These are phyloP conservation scores for Poteriospumella lacustris DNA, from an alignment of 108 stramenopile species.

Conservation along the genomic window DNA sequence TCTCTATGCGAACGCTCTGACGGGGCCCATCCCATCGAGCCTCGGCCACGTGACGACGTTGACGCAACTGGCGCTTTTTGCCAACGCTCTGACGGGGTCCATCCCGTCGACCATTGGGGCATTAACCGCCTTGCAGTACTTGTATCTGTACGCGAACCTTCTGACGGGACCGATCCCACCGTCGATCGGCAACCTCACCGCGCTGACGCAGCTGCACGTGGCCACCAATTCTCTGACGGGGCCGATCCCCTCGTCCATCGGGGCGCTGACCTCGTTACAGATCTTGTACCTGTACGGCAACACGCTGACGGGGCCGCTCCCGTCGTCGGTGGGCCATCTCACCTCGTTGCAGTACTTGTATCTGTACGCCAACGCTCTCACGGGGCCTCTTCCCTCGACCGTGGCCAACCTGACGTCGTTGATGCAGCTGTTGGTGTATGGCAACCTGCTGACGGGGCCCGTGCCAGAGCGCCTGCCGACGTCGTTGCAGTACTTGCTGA, in stretches of 20 bases:
- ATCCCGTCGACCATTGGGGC: neutral
- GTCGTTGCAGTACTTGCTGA: too few relatives aligned
- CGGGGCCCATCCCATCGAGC: neutral
- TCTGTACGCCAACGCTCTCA: neutral
- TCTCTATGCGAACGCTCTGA: neutral
- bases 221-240: neutral
- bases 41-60: neutral
- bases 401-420: too few relatives aligned
- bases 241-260: neutral
- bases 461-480: too few relatives aligned
- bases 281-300: neutral
- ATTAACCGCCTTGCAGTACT: neutral
- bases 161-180: neutral
- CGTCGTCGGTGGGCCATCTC: neutral
- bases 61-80: neutral
- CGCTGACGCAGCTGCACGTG: neutral
- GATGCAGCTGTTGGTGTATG: too few relatives aligned
- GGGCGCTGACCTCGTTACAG: neutral
- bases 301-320: neutral
- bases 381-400: neutral
- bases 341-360: neutral
- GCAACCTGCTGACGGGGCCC: too few relatives aligned
- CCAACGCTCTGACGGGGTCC: neutral
- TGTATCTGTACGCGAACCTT: neutral
- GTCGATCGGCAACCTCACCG: neutral